Percentiles rank a stretch among this genome's conserved stretches.
Evolutionary conservation across 768 basidiomycete species (phyloP).

Genomic region (Trametes meyenii): DNA sequence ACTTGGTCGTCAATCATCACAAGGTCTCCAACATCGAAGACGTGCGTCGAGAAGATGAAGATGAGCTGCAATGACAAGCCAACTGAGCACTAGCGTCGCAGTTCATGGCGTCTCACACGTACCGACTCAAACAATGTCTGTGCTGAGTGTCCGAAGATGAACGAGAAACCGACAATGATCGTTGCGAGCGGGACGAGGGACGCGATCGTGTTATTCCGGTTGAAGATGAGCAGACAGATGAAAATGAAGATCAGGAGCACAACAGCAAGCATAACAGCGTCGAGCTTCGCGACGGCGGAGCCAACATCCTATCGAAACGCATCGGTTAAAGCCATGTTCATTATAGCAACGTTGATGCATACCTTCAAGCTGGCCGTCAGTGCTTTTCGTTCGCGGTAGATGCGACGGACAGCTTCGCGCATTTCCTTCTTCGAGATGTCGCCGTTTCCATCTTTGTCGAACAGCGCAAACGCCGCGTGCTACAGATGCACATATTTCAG

Average conservation of each 20-base stretch:
- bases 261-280: slow-evolving; percentile 67
- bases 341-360: slow-evolving; percentile 16
- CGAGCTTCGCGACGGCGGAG: slow-evolving; percentile 76
- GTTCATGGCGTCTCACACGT: slow-evolving; percentile 25
- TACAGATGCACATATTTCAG: slow-evolving; percentile 32
- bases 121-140: slow-evolving; percentile 80
- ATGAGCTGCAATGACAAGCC: slow-evolving; percentile 53
- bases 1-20: slow-evolving; percentile 80
- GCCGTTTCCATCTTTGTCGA: slow-evolving; percentile 84
- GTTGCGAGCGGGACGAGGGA: slow-evolving; percentile 82
- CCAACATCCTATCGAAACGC: slow-evolving; percentile 55
- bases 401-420: slow-evolving; percentile 80
- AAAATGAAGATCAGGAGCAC: slow-evolving; percentile 65
- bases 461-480: slow-evolving; percentile 69
- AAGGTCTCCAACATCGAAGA: slow-evolving; percentile 83
- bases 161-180: slow-evolving; percentile 80
- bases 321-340: background rate
- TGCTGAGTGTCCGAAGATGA: slow-evolving; percentile 83
- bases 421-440: slow-evolving; percentile 79
- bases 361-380: slow-evolving; percentile 73
- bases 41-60: slow-evolving; percentile 84
- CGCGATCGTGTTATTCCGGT: slow-evolving; percentile 60
- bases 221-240: slow-evolving; percentile 76
- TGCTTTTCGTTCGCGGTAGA: slow-evolving; percentile 77
- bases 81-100: background rate